Evolutionary conservation across 2,329 filamentous ascomycete species (phyloP).

Genomic region (Sarocladiaceae sp.): DNA sequence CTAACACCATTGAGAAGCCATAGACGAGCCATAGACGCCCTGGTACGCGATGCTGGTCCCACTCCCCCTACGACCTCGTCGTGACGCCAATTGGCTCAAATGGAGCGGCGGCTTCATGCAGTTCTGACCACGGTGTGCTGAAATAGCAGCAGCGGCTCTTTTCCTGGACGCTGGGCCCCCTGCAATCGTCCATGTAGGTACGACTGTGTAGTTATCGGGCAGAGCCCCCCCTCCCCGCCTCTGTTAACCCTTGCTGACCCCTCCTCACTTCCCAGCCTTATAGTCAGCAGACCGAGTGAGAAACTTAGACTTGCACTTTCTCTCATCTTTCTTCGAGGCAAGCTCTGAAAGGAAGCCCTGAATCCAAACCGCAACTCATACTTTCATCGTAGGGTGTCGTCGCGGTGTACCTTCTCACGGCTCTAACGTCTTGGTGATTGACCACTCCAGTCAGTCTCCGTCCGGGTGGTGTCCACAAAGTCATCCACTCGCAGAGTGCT

Average conservation of each 20-base stretch:
- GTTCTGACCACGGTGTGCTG: constrained; percentile 2
- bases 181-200: neutral
- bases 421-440: no score
- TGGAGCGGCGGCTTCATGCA: constrained; percentile 2
- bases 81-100: constrained; percentile 1
- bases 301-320: no score
- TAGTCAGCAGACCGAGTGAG: no score
- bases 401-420: no score
- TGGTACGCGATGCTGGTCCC: neutral
- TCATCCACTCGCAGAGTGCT: neutral
- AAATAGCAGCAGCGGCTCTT: neutral
- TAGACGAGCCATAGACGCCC: constrained; percentile 7
- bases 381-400: no score
- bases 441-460: no score
- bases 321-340: no score
- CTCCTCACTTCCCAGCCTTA: neutral
- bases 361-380: no score
- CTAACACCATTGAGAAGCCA: neutral
- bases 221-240: constrained; percentile 6
- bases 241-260: neutral
- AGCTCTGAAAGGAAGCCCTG: no score
- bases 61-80: neutral
- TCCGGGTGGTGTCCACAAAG: neutral
- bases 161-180: neutral
- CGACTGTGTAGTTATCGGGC: constrained; percentile 1